Evolutionary conservation across 192 early-diverging fungal species (phyloP).

Genomic region (Backusella luteola): DNA sequence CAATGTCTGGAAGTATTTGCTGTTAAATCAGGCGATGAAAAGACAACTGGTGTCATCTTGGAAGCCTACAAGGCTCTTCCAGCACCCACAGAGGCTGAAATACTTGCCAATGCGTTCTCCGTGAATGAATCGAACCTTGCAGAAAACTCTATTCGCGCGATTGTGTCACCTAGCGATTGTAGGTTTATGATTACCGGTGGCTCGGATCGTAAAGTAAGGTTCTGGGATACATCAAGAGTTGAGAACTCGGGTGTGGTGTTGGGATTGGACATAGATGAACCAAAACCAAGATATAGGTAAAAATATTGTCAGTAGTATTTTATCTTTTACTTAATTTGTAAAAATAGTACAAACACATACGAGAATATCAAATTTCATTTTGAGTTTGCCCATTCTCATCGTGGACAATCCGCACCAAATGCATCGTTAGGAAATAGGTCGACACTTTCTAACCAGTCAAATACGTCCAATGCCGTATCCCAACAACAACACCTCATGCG

Average conservation of each 20-base stretch:
- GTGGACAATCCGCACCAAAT: background rate
- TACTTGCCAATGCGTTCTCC: constrained; percentile 55
- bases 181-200: constrained; percentile 75
- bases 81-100: constrained; percentile 44
- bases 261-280: constrained; percentile 56
- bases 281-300: constrained; percentile 64
- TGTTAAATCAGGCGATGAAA: constrained; percentile 51
- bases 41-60: constrained; percentile 37
- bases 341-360: constrained; percentile 50
- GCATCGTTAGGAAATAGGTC: constrained; percentile 7
- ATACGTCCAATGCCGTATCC: constrained; percentile 12
- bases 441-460: constrained; percentile 7
- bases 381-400: constrained; percentile 11
- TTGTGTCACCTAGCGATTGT: constrained; percentile 53
- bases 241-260: constrained; percentile 76
- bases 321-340: background rate
- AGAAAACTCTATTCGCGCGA: constrained; percentile 58
- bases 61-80: constrained; percentile 50
- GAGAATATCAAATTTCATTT: constrained; percentile 48
- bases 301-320: no score
- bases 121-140: constrained; percentile 51
- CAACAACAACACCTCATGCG: constrained; percentile 57
- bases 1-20: constrained; percentile 74
- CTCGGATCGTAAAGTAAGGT: constrained; percentile 84
- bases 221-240: constrained; percentile 69